These are phyloP conservation scores for Pleurotus cornucopiae DNA, from an alignment of 768 basidiomycete species.

Conservation along the genomic window DNA sequence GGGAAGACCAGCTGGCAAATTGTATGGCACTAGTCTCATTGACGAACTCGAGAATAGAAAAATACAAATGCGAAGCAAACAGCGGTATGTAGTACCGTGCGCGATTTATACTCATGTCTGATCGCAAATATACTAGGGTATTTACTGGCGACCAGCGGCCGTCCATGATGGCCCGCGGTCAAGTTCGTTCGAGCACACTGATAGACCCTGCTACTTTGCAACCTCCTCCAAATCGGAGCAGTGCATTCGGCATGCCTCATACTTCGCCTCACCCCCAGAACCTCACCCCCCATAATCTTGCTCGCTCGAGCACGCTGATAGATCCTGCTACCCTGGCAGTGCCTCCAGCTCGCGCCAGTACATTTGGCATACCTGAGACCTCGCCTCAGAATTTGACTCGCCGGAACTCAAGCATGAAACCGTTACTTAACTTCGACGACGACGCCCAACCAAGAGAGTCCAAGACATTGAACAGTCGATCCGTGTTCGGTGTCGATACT, in stretches of 20 bases:
- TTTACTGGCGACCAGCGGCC: conserved; percentile 88
- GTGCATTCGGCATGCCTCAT: conserved; percentile 35
- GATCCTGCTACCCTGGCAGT: conserved; percentile 59
- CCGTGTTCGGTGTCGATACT: conserved; percentile 94
- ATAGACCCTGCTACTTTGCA: conserved; percentile 68
- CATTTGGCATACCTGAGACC: conserved; percentile 34
- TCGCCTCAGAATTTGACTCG: conserved; percentile 32
- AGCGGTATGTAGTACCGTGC: conserved; percentile 51
- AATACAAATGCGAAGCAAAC: conserved; percentile 73
- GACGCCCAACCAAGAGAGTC: conserved; percentile 24
- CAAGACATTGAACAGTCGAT: conserved; percentile 41
- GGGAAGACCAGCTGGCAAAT: conserved; percentile 68
- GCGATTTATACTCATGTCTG: conserved; percentile 1
- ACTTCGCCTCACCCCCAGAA: conserved; percentile 23
- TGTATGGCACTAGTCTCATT: conserved; percentile 86
- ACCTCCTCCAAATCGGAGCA: conserved; percentile 40
- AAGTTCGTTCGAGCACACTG: conserved; percentile 54
- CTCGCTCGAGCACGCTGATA: conserved; percentile 66
- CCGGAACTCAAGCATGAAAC: conserved; percentile 54
- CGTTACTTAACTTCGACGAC: conserved; percentile 64
- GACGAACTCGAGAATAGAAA: conserved; percentile 87
- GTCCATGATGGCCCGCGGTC: conserved; percentile 84
- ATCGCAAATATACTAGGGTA: conserved; percentile 43
- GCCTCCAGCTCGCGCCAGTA: conserved; percentile 42
- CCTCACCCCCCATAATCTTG: conserved; percentile 39